Evolutionary conservation across 495 filamentous ascomycete genomes (phyloP), one percentile per base, ranked within the genome.

Genomic region (Sordaria brevicollis): DNA sequence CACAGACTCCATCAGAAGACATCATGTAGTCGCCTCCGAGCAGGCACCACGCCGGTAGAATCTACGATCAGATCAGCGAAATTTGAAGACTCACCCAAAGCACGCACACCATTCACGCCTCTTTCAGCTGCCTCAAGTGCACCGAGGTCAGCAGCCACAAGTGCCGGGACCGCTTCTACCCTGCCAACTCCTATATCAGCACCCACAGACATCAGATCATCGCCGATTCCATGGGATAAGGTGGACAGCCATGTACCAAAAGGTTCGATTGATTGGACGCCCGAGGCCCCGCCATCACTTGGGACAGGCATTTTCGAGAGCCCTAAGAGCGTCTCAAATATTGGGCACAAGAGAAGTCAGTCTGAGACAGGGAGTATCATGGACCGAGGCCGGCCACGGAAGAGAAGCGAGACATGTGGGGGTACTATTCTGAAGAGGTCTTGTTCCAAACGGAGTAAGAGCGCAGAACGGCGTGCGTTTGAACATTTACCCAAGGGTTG

Each of bases 361-460:
- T 89, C 86, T 11, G 87, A 89, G 25, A 81, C 85, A 0, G 86
- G 72, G n/a, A 81, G 87, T 67, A 85, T 89, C 65, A 84, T 89
- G 80, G 84, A 89, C 67, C 79, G 88, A 65, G 88, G 87, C 0
- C 80, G 87, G 5, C 87, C 87, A 29, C 79, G 83, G 70, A 87
- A 85, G 74, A 78, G 86, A 66, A 69, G 67, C 66, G 80, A 83
- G 19, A 67, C 65, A 36, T 69, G 65, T 34, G 74, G 75, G 33
- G 80, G 79, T 29, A 74, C 78, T 67, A 74, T 78, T 66, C 66
- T 74, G 67, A 75, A 73, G 71, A 76, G 79, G 68, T 69, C 74
- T 31, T 77, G 67, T 4, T 80, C 79, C 35, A 82, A 79, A 71
- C 76, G 76, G 74, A 80, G 75, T 74, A 75, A 74, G 71, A 83